Conservation (phyloP, 768 basidiomycete genomes). For the Nidularia pulvinata region DNA sequence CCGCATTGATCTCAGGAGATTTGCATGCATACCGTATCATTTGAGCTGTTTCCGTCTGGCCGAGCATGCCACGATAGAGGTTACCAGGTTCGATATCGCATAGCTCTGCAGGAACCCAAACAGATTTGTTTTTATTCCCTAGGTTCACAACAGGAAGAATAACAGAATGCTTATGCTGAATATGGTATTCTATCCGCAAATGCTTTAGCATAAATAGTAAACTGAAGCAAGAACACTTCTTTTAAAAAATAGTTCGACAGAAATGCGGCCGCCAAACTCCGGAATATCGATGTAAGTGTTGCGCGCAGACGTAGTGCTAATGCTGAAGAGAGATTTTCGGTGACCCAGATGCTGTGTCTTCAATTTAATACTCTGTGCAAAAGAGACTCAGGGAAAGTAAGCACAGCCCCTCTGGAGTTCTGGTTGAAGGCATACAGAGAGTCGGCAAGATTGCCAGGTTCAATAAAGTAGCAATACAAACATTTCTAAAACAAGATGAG, state of each 20-base stretch:
- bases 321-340: slow-evolving; percentile 36
- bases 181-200: slow-evolving; percentile 50
- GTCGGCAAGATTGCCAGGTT: slow-evolving; percentile 62
- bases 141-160: slow-evolving; percentile 54
- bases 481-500: slow-evolving; percentile 30
- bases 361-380: slow-evolving; percentile 57
- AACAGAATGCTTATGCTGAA: slow-evolving; percentile 37
- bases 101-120: slow-evolving; percentile 65
- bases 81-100: slow-evolving; percentile 64
- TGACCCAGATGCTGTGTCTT: slow-evolving; percentile 56
- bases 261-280: slow-evolving; percentile 42
- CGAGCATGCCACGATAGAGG: slow-evolving; percentile 59
- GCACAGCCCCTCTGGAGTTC: slow-evolving; percentile 41
- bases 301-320: slow-evolving; percentile 14
- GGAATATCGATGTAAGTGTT: slow-evolving; percentile 19
- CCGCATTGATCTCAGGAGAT: slow-evolving; percentile 57
- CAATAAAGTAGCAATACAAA: slow-evolving; percentile 55
- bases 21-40: slow-evolving; percentile 77
- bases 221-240: slow-evolving; percentile 23
- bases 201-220: background rate
- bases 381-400: slow-evolving; percentile 40
- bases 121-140: slow-evolving; percentile 22
- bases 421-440: slow-evolving; percentile 48
- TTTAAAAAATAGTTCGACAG: slow-evolving; percentile 63
- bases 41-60: slow-evolving; percentile 55